These are phyloP conservation scores for Vitis hybrid DNA, from an alignment of 177 flowering plant species.

Conservation along the genomic window DNA sequence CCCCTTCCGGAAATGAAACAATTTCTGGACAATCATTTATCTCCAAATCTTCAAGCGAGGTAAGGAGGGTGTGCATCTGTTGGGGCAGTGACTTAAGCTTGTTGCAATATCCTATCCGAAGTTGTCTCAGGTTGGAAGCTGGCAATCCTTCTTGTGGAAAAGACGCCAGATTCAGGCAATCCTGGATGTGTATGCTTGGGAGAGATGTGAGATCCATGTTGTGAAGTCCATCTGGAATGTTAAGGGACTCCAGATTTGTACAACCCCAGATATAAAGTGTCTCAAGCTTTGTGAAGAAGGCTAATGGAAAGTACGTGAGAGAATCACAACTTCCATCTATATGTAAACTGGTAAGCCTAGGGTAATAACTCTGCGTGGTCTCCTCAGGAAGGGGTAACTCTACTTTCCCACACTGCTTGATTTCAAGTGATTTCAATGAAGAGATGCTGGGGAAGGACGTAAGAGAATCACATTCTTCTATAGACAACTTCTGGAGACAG, in stretches of 20 bases:
- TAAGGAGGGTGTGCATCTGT: no score
- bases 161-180: no score
- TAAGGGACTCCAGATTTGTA: not conserved
- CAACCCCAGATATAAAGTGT: not conserved
- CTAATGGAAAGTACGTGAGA: slow-evolving; percentile 9
- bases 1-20: no score
- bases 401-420: slow-evolving; percentile 1
- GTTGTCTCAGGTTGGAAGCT: no score
- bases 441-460: no score
- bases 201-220: no score
- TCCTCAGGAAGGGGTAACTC: not conserved
- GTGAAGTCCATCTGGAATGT: not conserved
- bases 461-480: not conserved
- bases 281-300: slow-evolving; percentile 7
- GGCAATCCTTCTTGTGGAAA: no score
- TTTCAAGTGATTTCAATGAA: no score
- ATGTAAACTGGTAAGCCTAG: not conserved
- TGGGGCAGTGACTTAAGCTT: no score
- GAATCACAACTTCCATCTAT: slow-evolving; percentile 4
- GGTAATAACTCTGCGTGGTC: not conserved
- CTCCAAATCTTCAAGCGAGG: no score
- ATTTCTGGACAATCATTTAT: no score
- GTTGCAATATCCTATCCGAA: no score
- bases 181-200: fast-evolving
- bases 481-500: not conserved